Evolutionary conservation across 2,329 filamentous ascomycete species (phyloP).

Genomic region (Beauveria caledonica): DNA sequence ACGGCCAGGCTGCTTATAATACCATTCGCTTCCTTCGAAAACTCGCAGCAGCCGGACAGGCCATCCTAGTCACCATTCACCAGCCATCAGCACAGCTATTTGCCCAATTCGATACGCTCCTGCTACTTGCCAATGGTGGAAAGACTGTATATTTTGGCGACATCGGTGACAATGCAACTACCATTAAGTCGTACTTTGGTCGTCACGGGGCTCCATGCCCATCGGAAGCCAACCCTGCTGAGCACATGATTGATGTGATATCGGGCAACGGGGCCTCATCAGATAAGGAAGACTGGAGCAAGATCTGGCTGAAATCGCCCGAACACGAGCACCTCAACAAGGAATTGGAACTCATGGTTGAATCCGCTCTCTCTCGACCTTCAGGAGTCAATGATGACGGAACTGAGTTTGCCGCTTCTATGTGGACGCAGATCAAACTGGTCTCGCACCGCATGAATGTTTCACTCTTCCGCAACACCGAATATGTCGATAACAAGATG

Average conservation of each 20-base stretch:
- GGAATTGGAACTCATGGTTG: no score
- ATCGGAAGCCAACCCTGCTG: background rate
- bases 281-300: no score
- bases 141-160: background rate
- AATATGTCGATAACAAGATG: no score
- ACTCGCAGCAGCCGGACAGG: conserved; percentile 70
- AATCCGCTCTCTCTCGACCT: no score
- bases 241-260: background rate
- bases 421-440: background rate
- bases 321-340: no score
- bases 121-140: background rate
- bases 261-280: background rate
- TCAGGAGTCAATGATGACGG: conserved; percentile 25
- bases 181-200: background rate
- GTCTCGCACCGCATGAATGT: background rate
- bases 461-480: conserved; percentile 25
- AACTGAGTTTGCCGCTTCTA: background rate
- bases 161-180: background rate
- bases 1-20: conserved; percentile 59
- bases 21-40: conserved; percentile 73
- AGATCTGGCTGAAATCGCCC: no score
- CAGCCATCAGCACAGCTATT: conserved; percentile 82
- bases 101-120: conserved; percentile 76
- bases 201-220: background rate
- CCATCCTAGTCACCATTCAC: conserved; percentile 85